Conservation (phyloP, 805 yeast species). For the Metschnikowia sp. region DNA sequence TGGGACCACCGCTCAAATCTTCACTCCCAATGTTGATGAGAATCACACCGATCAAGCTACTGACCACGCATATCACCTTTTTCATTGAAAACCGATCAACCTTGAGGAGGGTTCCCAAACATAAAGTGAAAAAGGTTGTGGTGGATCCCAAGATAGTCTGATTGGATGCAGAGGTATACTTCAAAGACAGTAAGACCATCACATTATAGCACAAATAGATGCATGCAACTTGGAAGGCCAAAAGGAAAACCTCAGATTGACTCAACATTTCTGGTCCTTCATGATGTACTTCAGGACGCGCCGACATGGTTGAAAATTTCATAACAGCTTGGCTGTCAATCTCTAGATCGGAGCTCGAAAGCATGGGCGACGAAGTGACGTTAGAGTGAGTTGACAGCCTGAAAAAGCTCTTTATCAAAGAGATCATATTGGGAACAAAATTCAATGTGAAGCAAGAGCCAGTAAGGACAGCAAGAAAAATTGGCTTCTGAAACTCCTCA, state of each 20-base stretch:
- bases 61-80: slow-evolving; percentile 41
- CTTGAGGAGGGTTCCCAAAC: slow-evolving; percentile 38
- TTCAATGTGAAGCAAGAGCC: slow-evolving; percentile 48
- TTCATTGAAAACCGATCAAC: slow-evolving; percentile 42
- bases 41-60: slow-evolving; percentile 47
- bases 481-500: slow-evolving; percentile 47
- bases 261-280: slow-evolving; percentile 18
- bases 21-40: slow-evolving; percentile 33
- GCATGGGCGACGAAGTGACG: slow-evolving; percentile 12
- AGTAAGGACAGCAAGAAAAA: slow-evolving; percentile 44
- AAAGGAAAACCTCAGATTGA: slow-evolving; percentile 26
- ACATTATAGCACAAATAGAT: slow-evolving; percentile 43
- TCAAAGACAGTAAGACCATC: slow-evolving; percentile 40
- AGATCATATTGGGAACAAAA: slow-evolving; percentile 36
- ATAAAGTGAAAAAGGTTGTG: slow-evolving; percentile 48
- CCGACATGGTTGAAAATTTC: not conserved
- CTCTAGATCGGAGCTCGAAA: slow-evolving; percentile 13
- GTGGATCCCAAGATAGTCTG: slow-evolving; percentile 51
- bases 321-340: slow-evolving; percentile 1
- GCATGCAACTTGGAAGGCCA: slow-evolving; percentile 39
- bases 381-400: slow-evolving; percentile 12
- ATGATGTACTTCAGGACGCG: not conserved
- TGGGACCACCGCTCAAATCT: slow-evolving; percentile 14
- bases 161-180: slow-evolving; percentile 51
- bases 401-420: not conserved